Evolutionary conservation across 106 monocot species (phyloP), one percentile per base, ranked within the genome.

Genomic region (Dendrobium catenatum): DNA sequence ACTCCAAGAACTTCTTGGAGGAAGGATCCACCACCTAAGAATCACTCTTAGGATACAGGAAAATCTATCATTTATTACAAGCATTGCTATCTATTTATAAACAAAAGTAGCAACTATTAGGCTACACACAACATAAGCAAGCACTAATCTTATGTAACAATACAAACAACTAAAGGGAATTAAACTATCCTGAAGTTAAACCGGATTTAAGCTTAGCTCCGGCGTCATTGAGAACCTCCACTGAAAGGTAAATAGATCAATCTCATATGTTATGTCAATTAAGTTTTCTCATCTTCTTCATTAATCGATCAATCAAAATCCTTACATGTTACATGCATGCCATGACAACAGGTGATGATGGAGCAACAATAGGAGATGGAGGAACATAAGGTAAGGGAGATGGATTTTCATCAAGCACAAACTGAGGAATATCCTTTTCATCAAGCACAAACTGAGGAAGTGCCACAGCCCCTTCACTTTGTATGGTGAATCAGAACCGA

Each of bases 391-490:
- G 3, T 37, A 8, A 75, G 85, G 2, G 11, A 48, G 48, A 13
- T 51, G 13, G 78, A 78, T 68, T 68, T 81, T 90, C 90, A 0
- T 90, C 90, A 9, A 88, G 27, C 27, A 90, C 84, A 59, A 90
- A 90, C 42, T 78, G 79, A 1, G 90, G 90, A 64, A 90, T 86
- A 51, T 88, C 88, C 72, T 81, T 48, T 5, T 90, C 90, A 0
- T 90, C 90, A 9, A 88, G 27, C 27, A 90, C 84, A 59, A 90
- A 90, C 42, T 78, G 79, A 1, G 88, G 86, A 90, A 84, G 4
- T 88, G 86, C 90, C 90, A 90, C 16, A 90, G 79, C 0, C 90
- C 90, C 88, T 90, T 88, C 27, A 90, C 86, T 77, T 90, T 90
- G 82, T 46, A 90, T 1, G 90, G 90, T 2, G 90, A 86, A 55